Percentiles rank a stretch among this genome's conserved stretches.
These are phyloP conservation scores for Plasmodium relictum DNA, from an alignment of 169 alveolate genomes.

Conservation along the genomic window DNA sequence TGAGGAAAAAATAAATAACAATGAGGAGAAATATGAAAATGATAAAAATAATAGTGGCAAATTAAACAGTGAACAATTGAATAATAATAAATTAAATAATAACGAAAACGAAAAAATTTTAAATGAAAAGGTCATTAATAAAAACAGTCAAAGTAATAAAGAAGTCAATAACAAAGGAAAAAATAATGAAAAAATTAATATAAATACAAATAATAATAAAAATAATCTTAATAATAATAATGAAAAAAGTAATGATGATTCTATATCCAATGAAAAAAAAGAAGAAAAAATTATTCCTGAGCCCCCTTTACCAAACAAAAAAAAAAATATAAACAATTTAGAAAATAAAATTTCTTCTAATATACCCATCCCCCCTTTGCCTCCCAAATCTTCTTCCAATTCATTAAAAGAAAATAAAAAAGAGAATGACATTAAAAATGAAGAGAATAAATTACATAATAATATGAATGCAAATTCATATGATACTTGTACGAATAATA, in stretches of 20 bases:
- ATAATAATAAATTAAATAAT: neutral
- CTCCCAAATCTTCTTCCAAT: slow-evolving; percentile 50
- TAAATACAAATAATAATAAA: slow-evolving; percentile 6
- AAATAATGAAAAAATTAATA: neutral
- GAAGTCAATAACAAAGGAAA: neutral
- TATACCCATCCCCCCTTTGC: slow-evolving; percentile 73
- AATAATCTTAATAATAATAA: neutral
- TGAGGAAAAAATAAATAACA: neutral
- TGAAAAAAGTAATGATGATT: neutral
- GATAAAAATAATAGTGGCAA: neutral
- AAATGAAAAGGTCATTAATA: neutral
- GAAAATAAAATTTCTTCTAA: slow-evolving; percentile 37
- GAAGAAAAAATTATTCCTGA: slow-evolving; percentile 21
- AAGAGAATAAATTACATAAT: neutral
- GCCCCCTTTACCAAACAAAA: slow-evolving; percentile 23
- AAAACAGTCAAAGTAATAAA: neutral
- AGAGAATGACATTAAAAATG: neutral
- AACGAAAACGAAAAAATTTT: neutral
- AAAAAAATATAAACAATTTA: slow-evolving; percentile 19
- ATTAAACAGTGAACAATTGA: no score
- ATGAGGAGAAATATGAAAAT: neutral
- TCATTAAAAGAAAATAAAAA: slow-evolving; percentile 1
- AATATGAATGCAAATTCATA: neutral
- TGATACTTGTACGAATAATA: slow-evolving; percentile 2
- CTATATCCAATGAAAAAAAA: neutral